A percentile compares a stretch with the other conserved stretches of the same genome.
Conservation (phyloP, 2,329 filamentous ascomycete genomes). For the Pseudofabraea citricarpa region DNA sequence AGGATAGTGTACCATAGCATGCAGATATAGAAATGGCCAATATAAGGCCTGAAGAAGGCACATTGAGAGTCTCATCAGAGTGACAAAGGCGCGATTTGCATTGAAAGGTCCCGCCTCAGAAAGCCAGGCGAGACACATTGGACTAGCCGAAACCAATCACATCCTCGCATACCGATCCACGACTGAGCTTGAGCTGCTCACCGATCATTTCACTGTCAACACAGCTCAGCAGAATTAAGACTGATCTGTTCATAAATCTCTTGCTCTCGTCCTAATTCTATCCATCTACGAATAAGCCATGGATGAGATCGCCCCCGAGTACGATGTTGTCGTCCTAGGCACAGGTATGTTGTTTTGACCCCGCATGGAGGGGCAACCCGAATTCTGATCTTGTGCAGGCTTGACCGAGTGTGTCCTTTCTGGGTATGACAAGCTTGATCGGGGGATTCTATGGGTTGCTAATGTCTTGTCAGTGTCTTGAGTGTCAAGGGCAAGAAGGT, state of each 20-base stretch:
- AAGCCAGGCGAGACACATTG: too few relatives aligned
- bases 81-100: background rate
- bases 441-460: constrained; percentile 10
- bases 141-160: too few relatives aligned
- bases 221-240: constrained; percentile 1
- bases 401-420: constrained; percentile 98
- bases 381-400: constrained; percentile 47
- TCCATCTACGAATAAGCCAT: constrained; percentile 47
- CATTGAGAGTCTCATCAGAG: background rate
- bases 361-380: constrained; percentile 30
- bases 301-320: constrained; percentile 98
- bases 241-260: constrained; percentile 12
- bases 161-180: background rate
- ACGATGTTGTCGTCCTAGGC: constrained; percentile 97
- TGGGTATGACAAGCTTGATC: constrained; percentile 55
- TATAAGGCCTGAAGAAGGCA: background rate
- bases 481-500: constrained; percentile 99
- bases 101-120: background rate
- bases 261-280: constrained; percentile 2
- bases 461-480: constrained; percentile 60
- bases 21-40: background rate
- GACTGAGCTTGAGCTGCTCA: background rate
- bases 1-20: background rate
- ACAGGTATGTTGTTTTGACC: constrained; percentile 63
- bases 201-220: constrained; percentile 1